These are phyloP conservation scores for Lactarius akahatsu DNA, from an alignment of 768 basidiomycete genomes.

Conservation along the genomic window DNA sequence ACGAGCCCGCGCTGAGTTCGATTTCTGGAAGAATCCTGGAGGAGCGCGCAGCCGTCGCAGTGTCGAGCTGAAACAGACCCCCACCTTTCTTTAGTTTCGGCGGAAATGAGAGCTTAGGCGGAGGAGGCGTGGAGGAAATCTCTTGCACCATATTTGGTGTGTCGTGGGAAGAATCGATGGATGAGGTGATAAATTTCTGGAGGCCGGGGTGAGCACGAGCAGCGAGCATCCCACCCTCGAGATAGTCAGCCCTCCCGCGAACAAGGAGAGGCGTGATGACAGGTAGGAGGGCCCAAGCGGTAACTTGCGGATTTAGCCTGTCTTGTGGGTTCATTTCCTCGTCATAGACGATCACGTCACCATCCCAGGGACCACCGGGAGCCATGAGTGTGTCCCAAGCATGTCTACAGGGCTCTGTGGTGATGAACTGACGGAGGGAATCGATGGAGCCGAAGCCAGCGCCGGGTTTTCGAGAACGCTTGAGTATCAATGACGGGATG, in stretches of 20 bases:
- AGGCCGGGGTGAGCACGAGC: slow-evolving; percentile 60
- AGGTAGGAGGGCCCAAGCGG: slow-evolving; percentile 70
- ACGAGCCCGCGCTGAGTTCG: slow-evolving; percentile 44
- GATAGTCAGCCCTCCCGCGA: slow-evolving; percentile 58
- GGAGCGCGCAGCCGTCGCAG: slow-evolving; percentile 49
- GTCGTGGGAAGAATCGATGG: slow-evolving; percentile 33
- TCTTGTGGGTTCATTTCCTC: slow-evolving; percentile 74
- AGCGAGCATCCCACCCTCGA: slow-evolving; percentile 67
- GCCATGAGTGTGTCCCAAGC: slow-evolving; percentile 67
- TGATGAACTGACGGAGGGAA: slow-evolving; percentile 76
- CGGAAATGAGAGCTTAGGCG: slow-evolving; percentile 26
- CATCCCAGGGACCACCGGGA: slow-evolving; percentile 60
- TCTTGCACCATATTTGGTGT: slow-evolving; percentile 25
- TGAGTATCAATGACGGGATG: slow-evolving; percentile 88
- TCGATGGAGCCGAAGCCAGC: slow-evolving; percentile 65
- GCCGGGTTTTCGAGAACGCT: slow-evolving; percentile 72
- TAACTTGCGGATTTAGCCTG: slow-evolving; percentile 50
- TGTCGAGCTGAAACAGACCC: slow-evolving; percentile 72
- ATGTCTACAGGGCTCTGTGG: slow-evolving; percentile 69
- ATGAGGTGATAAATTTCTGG: slow-evolving; percentile 48
- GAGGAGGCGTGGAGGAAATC: slow-evolving; percentile 15
- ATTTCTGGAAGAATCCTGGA: slow-evolving; percentile 56
- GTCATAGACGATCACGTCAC: slow-evolving; percentile 72
- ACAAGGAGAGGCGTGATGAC: slow-evolving; percentile 60
- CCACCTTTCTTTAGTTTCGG: slow-evolving; percentile 38